phyloP scores from a whole-genome alignment of 768 basidiomycete genomes.

The Thelephora ganbajun region DNA sequence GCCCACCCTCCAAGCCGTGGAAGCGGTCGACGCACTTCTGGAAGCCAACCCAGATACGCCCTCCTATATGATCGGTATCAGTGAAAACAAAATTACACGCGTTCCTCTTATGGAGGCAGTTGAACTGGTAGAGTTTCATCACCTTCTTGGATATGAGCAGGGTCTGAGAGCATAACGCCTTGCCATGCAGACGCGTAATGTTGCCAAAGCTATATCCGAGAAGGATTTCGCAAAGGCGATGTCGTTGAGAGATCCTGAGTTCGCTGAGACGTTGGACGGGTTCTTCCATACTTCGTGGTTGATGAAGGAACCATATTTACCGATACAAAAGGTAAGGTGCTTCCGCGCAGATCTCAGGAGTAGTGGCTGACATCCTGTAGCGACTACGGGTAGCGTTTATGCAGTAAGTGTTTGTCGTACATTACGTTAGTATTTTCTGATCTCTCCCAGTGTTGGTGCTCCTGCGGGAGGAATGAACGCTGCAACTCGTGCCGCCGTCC shows the following conservation, averaged over 20 bases:
- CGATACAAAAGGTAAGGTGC: slow-evolving; percentile 17
- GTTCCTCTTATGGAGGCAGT: slow-evolving; percentile 92
- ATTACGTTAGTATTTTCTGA: neutral
- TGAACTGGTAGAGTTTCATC: slow-evolving; percentile 39
- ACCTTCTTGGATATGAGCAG: too few species aligned
- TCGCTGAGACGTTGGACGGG: slow-evolving; percentile 74
- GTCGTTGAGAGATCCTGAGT: slow-evolving; percentile 84
- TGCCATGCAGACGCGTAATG: slow-evolving; percentile 60
- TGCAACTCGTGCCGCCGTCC: slow-evolving; percentile 85
- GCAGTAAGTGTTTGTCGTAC: slow-evolving; percentile 41
- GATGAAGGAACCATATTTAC: slow-evolving; percentile 21
- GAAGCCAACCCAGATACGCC: slow-evolving; percentile 80
- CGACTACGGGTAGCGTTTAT: slow-evolving; percentile 71
- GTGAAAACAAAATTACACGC: slow-evolving; percentile 89
- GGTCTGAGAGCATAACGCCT: neutral
- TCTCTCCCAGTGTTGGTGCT: slow-evolving; percentile 63
- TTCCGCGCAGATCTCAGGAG: neutral
- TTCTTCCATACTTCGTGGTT: slow-evolving; percentile 64
- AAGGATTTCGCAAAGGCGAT: slow-evolving; percentile 84
- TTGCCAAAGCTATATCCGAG: slow-evolving; percentile 65
- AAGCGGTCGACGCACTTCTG: slow-evolving; percentile 82
- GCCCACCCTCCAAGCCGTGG: slow-evolving; percentile 94
- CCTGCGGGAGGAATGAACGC: slow-evolving; percentile 99
- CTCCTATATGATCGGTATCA: slow-evolving; percentile 94
- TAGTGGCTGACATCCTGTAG: slow-evolving; percentile 19